Evolutionary conservation across 2,329 filamentous ascomycete species (phyloP), one percentile per base, ranked within the genome.

Genomic region (Pseudogymnoascus sp.): DNA sequence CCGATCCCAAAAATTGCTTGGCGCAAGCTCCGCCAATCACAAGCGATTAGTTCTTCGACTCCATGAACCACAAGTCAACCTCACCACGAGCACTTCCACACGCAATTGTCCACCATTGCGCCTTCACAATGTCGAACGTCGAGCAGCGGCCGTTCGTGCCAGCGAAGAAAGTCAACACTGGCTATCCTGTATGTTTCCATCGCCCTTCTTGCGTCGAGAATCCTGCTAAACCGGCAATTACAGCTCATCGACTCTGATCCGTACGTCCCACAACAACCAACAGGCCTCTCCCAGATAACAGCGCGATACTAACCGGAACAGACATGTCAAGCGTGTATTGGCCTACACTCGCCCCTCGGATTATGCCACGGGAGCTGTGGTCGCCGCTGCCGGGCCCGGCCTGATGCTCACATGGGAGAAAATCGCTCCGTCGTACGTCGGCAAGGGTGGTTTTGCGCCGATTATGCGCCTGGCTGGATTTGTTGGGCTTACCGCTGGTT

Each of bases 181-280:
- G 95, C 66, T 97, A 90, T 76, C 93, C 93, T 64, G 95, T 97
- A 81, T 73, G 90, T 81, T 63, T 66, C 68, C 64, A 6, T 44
- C 36, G 31, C 7, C 50, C 64, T 71, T 31, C 10, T 53, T 14
- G 28, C 11, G 36, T 23, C 11, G 21, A 60, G 28, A 34, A 56
- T 56, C 50, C 28, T 46, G 65, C 73, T 77, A 71, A 75, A 67
- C n/a, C 71, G 63, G 67, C 63, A 46, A 73, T 73, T 70, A 69
- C 79, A 99, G 95, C 89, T 97, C 80, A 97, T 99, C 78, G 95
- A 99, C 82, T 96, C 91, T 81, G 95, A 99, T 79, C 95, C 95
- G 93, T 97, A 93, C 75, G 88, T 78, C 67, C 66, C 70, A 75
- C 65, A 46, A 31, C 31, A 38, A 60, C 36, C 56, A 25, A 16